phyloP scores from a whole-genome alignment of 768 basidiomycete species.

The Gautieria morchelliformis region DNA sequence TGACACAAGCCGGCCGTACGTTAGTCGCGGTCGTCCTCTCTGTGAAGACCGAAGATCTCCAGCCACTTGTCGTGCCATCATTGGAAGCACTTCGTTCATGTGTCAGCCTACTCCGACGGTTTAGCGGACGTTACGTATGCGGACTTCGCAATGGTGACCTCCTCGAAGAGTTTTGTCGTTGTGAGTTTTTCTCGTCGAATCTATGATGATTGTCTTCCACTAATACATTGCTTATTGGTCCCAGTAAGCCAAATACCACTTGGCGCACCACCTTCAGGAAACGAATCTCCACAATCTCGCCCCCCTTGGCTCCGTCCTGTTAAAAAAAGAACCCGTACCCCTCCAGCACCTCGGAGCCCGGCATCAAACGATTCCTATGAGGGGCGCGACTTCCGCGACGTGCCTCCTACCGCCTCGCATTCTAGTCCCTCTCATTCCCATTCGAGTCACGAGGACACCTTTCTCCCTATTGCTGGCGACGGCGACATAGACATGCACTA shows the following conservation, averaged over 20 bases:
- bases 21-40: conserved; percentile 81
- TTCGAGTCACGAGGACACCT: neutral
- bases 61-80: conserved; percentile 69
- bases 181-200: conserved; percentile 34
- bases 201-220: neutral
- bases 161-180: conserved; percentile 90
- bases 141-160: conserved; percentile 85
- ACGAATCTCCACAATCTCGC: neutral
- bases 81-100: conserved; percentile 83
- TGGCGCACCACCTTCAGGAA: neutral
- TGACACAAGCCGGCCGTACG: conserved; percentile 89
- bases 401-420: neutral
- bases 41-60: conserved; percentile 72
- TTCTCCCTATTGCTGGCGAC: neutral
- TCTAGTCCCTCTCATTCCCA: neutral
- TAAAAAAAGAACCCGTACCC: neutral
- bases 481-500: neutral
- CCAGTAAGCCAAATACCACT: neutral
- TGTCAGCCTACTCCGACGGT: conserved; percentile 76
- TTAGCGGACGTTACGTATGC: conserved; percentile 88
- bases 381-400: neutral
- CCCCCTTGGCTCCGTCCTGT: neutral
- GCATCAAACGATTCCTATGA: neutral
- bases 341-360: neutral
- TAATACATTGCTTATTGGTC: neutral